Percentiles rank a stretch among this genome's conserved stretches.
Conservation (phyloP, 345 rosid species). For the Lagerstroemia speciosa region DNA sequence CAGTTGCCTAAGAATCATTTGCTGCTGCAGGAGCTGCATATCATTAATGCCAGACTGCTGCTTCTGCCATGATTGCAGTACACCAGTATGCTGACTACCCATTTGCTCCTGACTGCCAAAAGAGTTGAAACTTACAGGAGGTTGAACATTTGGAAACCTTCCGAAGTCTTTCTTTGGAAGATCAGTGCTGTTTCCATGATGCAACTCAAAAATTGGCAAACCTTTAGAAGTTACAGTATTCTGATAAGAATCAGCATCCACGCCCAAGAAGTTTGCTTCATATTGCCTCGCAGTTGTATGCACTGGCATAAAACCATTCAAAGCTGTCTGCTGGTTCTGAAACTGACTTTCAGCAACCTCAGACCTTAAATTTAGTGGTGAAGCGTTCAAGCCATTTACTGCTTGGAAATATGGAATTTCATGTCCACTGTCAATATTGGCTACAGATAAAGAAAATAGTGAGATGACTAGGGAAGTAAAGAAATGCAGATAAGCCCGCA, state of each 20-base stretch:
- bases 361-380: conserved; percentile 41
- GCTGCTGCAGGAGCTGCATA: conserved; percentile 72
- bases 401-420: conserved; percentile 40
- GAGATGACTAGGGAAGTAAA: background rate
- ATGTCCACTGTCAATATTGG: conserved; percentile 51
- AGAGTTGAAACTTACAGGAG: conserved; percentile 61
- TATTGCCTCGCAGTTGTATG: conserved; percentile 41
- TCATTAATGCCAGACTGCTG: conserved; percentile 66
- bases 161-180: conserved; percentile 30
- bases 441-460: conserved; percentile 28
- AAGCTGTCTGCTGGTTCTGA: conserved; percentile 42
- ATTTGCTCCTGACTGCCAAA: conserved; percentile 60
- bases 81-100: conserved; percentile 49
- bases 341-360: conserved; percentile 46
- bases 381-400: conserved; percentile 45
- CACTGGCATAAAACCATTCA: conserved; percentile 64
- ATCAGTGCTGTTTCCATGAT: conserved; percentile 36
- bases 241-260: conserved; percentile 48
- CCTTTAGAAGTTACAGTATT: conserved; percentile 39
- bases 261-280: conserved; percentile 54
- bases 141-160: conserved; percentile 46
- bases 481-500: background rate
- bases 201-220: conserved; percentile 37
- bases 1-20: conserved; percentile 58
- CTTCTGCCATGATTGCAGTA: conserved; percentile 54